phyloP scores from a whole-genome alignment of 768 basidiomycete species.

The Mycena capillaripes region DNA sequence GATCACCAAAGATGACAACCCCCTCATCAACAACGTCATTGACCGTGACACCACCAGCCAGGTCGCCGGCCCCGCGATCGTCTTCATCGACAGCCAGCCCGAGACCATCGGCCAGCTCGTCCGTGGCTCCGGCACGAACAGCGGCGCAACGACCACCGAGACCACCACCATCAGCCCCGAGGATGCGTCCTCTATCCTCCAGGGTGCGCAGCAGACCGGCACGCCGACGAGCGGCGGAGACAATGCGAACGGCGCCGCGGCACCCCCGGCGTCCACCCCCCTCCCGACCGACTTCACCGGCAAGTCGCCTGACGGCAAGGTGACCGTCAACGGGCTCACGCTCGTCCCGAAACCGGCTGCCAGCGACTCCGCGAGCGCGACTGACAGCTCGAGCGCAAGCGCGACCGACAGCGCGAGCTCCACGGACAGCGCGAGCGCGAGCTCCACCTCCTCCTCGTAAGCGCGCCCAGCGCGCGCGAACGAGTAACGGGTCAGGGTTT shows the following conservation, averaged over 20 bases:
- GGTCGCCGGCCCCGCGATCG: constrained; percentile 79
- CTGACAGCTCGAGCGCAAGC: neutral
- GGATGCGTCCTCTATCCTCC: constrained; percentile 54
- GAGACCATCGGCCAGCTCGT: constrained; percentile 66
- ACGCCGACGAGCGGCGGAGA: constrained; percentile 36
- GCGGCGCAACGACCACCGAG: constrained; percentile 37
- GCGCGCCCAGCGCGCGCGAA: neutral
- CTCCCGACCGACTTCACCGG: constrained; percentile 59
- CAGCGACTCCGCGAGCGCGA: neutral
- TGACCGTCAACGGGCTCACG: constrained; percentile 63
- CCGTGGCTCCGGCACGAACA: constrained; percentile 41
- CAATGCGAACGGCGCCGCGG: constrained; percentile 38
- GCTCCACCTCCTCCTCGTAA: constrained; percentile 7
- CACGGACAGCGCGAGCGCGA: neutral
- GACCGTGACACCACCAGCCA: constrained; percentile 67
- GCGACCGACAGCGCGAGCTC: constrained; percentile 1
- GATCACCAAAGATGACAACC: constrained; percentile 74
- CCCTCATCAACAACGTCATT: constrained; percentile 72
- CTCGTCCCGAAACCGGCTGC: constrained; percentile 36
- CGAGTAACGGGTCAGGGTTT: too few relatives aligned
- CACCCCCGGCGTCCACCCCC: constrained; percentile 40
- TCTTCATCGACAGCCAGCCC: constrained; percentile 73
- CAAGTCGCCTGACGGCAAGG: constrained; percentile 53
- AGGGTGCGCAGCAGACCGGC: constrained; percentile 31
- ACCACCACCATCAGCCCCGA: constrained; percentile 50